phyloP scores from a whole-genome alignment of 2,329 filamentous ascomycete species.

The Colletotrichum tropicale region DNA sequence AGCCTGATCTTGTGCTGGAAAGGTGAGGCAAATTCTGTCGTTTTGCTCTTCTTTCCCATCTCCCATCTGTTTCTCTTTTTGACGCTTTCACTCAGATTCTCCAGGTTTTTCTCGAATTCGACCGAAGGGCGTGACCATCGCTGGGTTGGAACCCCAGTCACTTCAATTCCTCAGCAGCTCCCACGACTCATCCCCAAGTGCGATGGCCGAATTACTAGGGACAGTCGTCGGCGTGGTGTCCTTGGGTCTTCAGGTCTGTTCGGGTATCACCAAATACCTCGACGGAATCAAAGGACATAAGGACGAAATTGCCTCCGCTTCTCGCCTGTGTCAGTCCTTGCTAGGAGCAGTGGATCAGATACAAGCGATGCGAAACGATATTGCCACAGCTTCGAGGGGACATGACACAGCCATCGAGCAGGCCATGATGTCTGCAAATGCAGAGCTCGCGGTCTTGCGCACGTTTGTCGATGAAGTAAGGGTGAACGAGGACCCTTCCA shows the following conservation, averaged over 20 bases:
- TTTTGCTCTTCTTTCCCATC: neutral
- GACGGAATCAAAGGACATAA: neutral
- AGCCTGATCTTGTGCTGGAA: neutral
- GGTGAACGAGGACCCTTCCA: neutral
- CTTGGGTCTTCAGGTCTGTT: neutral
- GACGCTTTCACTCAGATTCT: neutral
- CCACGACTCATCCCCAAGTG: neutral
- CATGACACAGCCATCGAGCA: neutral
- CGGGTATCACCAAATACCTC: neutral
- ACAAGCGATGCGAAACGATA: neutral
- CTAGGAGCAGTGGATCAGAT: neutral
- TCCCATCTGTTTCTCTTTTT: neutral
- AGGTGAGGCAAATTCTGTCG: rapidly evolving
- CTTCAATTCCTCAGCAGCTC: neutral
- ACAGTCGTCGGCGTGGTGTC: neutral
- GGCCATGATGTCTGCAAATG: neutral
- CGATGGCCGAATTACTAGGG: neutral
- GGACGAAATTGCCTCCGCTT: neutral
- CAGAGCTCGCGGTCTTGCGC: neutral
- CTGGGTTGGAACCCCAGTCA: neutral
- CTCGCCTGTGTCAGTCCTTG: neutral
- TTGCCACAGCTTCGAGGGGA: rapidly evolving
- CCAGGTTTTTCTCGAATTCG: too few relatives aligned
- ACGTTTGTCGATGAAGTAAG: neutral
- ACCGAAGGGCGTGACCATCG: too few relatives aligned